Percentiles rank a stretch among this genome's conserved stretches.
Evolutionary conservation across 2,329 filamentous ascomycete genomes (phyloP).

Genomic region (Curvularia verruculosa): DNA sequence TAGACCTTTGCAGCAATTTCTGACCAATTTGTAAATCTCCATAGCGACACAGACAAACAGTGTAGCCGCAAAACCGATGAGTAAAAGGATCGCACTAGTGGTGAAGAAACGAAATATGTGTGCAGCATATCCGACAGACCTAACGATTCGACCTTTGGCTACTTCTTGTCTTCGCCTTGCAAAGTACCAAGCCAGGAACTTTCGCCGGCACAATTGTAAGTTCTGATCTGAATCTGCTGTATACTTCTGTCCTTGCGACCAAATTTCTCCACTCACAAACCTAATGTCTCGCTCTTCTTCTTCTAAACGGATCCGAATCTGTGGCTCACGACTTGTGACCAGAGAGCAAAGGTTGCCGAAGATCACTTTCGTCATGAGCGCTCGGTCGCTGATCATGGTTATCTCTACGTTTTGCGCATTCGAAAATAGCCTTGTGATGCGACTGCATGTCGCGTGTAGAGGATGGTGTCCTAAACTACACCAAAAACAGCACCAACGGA

Average conservation of each 20-base stretch:
- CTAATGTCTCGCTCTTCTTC: background rate
- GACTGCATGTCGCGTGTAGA: background rate
- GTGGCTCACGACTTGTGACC: slow-evolving; percentile 7
- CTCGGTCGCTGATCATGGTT: slow-evolving; percentile 1
- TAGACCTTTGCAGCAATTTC: background rate
- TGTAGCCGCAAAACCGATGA: background rate
- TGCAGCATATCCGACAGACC: background rate
- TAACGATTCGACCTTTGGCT: background rate
- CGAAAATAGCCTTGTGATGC: slow-evolving; percentile 4
- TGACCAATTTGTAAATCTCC: background rate
- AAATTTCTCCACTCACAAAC: slow-evolving; percentile 1
- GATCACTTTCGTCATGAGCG: slow-evolving; percentile 1
- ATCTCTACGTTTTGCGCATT: slow-evolving; percentile 4
- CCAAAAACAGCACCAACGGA: slow-evolving; percentile 18
- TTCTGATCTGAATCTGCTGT: background rate
- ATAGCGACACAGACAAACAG: background rate
- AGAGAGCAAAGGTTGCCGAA: slow-evolving; percentile 6
- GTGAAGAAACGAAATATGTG: slow-evolving; percentile 6
- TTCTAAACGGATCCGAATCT: slow-evolving; percentile 5
- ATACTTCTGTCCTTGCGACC: background rate
- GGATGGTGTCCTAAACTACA: slow-evolving; percentile 8
- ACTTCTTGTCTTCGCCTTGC: slow-evolving; percentile 1
- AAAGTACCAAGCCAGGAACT: slow-evolving; percentile 10
- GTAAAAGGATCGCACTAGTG: background rate
- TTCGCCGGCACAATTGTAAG: background rate